Percentiles rank a stretch among this genome's conserved stretches.
Evolutionary conservation across 2,329 filamentous ascomycete species (phyloP).

Genomic region (Dactylellina parvicollis): DNA sequence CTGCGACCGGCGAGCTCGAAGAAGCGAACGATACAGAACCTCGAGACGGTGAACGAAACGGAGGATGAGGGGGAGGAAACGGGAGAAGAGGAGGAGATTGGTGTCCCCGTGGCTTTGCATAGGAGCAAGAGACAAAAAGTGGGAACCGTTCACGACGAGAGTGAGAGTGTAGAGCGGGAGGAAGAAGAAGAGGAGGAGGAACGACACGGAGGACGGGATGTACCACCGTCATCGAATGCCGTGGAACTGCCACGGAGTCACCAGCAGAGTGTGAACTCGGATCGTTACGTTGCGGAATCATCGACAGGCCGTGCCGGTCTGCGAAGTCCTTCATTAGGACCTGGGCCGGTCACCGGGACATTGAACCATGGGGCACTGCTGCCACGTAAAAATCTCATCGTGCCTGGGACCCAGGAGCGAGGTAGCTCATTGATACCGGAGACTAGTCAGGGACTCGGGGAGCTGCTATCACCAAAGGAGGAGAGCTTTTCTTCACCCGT

Average conservation of each 20-base stretch:
- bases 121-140: slow-evolving; percentile 27
- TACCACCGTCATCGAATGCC: slow-evolving; percentile 7
- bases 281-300: slow-evolving; percentile 10
- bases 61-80: slow-evolving; percentile 54
- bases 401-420: slow-evolving; percentile 10
- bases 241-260: slow-evolving; percentile 15
- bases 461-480: slow-evolving; percentile 40
- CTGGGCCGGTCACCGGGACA: not conserved
- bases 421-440: slow-evolving; percentile 41
- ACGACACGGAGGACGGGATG: slow-evolving; percentile 17
- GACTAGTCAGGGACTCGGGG: slow-evolving; percentile 31
- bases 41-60: slow-evolving; percentile 36
- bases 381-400: not conserved
- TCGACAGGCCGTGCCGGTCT: not conserved
- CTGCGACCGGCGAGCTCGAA: slow-evolving; percentile 50
- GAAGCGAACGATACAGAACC: slow-evolving; percentile 36
- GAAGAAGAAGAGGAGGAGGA: slow-evolving; percentile 48
- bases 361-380: slow-evolving; percentile 52
- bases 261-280: not conserved
- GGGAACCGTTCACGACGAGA: not conserved
- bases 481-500: slow-evolving; percentile 42
- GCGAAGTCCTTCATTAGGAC: slow-evolving; percentile 19
- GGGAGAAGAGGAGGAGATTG: slow-evolving; percentile 41
- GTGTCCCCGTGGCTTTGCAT: slow-evolving; percentile 32
- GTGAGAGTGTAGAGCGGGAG: slow-evolving; percentile 19